Conservation (phyloP, 805 yeast species). For the Metschnikowia matae region DNA sequence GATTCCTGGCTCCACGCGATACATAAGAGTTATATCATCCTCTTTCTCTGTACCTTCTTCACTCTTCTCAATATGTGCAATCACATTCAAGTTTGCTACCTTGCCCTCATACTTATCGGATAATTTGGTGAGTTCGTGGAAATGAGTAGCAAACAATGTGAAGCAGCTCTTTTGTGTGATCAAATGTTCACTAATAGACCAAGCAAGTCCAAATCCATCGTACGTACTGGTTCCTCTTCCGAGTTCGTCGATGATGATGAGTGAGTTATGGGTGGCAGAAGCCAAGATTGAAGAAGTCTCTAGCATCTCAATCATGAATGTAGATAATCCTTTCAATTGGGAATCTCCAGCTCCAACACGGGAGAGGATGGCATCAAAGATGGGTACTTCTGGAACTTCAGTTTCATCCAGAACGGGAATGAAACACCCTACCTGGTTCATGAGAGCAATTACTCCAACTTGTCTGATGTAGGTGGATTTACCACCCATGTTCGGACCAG, state of each 20-base stretch:
- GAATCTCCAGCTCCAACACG: constrained; percentile 99
- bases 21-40: constrained; percentile 77
- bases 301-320: constrained; percentile 95
- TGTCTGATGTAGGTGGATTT: constrained; percentile 91
- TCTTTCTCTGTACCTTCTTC: constrained; percentile 33
- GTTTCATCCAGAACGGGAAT: constrained; percentile 62
- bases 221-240: constrained; percentile 89
- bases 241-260: constrained; percentile 87
- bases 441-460: constrained; percentile 76
- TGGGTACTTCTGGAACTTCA: constrained; percentile 60
- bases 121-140: constrained; percentile 88
- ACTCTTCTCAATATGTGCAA: constrained; percentile 72
- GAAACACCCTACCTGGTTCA: constrained; percentile 89
- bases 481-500: constrained; percentile 98
- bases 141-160: constrained; percentile 93
- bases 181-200: constrained; percentile 90
- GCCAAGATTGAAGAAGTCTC: constrained; percentile 87
- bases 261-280: constrained; percentile 71
- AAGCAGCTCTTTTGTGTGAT: constrained; percentile 69
- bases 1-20: constrained; percentile 94
- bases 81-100: constrained; percentile 85
- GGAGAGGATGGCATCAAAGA: constrained; percentile 89
- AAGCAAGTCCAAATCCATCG: constrained; percentile 97
- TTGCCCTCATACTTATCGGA: constrained; percentile 52
- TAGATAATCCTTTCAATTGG: constrained; percentile 92